Base-by-base conservation (phyloP, 257 asterid genomes). In the Ajuga chamaepitys region DNA sequence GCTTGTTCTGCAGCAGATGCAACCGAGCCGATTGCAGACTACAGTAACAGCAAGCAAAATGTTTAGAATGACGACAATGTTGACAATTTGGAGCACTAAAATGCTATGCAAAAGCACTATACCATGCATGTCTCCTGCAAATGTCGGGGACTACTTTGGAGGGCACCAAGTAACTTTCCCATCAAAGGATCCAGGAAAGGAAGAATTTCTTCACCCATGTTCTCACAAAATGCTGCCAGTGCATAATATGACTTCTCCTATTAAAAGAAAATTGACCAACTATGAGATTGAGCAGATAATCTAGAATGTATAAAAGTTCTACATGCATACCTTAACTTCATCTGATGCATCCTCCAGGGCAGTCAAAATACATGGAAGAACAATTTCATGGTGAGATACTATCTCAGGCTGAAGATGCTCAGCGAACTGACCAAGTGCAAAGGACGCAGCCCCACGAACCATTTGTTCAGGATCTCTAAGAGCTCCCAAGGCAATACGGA, bases 1-100 rank as follows among this genome's bases (percentile, higher is more conserved):
- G 96, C 95, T 74, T 94, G 85, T 64, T 94, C 99, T 41, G 99
- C 89, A 76, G 99, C 97, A 73, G 99, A 78, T 71, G 99, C 99
- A 75, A 94, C 95, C 70, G 99, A 94, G 57, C 99, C 97, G 40
- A 94, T 90, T 60, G 99, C 97, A 76, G 99, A 94, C 98, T 93
- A 76, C 74, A 81, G 76, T 60, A 68, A 50, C 42, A 73, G 62
- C 48, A 76, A 75, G 48, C 41, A 68, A 16, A 48, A 42, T 37
- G 74, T 67, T 57, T 30, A 75, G 61, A 71, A 74, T 57, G 56
- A 26, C 32, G 40, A 68, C 46, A 16, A 38, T 0, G 14, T 67
- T 21, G 38, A 54, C 44, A 48, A 61, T 60, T 57, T 50, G 64
- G 35, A 70, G 51, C 44, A 37, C 22, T 28, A 53, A 59, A 77